Evolutionary conservation across 768 basidiomycete genomes (phyloP).

Genomic region (Tulasnella sp.): DNA sequence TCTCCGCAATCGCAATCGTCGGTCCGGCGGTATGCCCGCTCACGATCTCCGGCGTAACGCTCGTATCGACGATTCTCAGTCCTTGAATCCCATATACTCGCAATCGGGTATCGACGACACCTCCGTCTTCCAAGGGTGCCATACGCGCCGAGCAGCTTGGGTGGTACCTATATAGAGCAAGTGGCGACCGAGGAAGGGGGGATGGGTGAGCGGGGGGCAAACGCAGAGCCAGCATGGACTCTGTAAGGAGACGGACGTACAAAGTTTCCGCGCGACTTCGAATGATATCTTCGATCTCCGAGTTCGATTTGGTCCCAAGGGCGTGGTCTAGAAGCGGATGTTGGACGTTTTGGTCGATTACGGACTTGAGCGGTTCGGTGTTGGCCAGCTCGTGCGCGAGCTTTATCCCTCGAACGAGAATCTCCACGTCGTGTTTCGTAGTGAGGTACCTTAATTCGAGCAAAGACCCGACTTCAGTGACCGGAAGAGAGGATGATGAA

Average conservation of each 20-base stretch:
- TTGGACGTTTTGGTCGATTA: slow-evolving; percentile 38
- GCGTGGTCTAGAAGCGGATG: slow-evolving; percentile 45
- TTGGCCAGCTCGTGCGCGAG: background rate
- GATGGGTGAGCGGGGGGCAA: background rate
- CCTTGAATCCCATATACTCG: too few species aligned
- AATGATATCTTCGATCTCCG: slow-evolving; percentile 39
- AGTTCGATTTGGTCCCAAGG: slow-evolving; percentile 35
- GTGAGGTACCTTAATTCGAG: background rate
- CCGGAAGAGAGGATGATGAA: background rate
- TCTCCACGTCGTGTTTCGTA: background rate
- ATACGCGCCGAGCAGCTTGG: slow-evolving; percentile 40
- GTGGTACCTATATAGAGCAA: slow-evolving; percentile 32
- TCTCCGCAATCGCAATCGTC: too few species aligned
- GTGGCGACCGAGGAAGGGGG: background rate
- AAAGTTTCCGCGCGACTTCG: slow-evolving; percentile 40
- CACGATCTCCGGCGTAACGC: too few species aligned
- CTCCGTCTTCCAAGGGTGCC: slow-evolving; percentile 39
- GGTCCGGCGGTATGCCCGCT: too few species aligned
- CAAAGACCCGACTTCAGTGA: background rate
- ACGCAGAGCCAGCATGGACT: too few species aligned
- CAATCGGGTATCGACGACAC: slow-evolving; percentile 47
- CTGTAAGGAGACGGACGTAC: slow-evolving; percentile 31
- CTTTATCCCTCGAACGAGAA: slow-evolving; percentile 14
- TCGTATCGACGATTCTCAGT: too few species aligned
- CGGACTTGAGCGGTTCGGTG: slow-evolving; percentile 29